Evolutionary conservation across 2,329 filamentous ascomycete species (phyloP), one percentile per base, ranked within the genome.

Genomic region (Neonectria hederae): DNA sequence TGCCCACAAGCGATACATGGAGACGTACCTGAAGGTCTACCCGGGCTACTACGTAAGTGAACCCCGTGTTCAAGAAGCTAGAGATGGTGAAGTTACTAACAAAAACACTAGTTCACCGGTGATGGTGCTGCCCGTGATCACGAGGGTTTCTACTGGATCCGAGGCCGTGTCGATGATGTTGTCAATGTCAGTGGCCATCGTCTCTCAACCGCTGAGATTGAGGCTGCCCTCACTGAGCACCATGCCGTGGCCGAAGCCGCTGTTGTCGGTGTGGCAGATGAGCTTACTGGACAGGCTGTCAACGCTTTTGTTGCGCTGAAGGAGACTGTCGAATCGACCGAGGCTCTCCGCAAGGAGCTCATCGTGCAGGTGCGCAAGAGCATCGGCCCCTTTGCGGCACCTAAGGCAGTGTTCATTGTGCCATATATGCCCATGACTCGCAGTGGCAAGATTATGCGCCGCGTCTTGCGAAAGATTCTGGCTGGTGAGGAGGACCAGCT

Each of bases 61-160:
- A 51, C 46, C 48, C 49, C 8, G 35, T 9, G 32, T 21, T 10
- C 19, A 32, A 21, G 46, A 30, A 45, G 40, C 9, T 14, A 9
- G 4, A 13, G 3, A 21, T 8, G 5, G 43, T 19, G 43, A 32
- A 4, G 17, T 17, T 22, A 14, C 56, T 61, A 32, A 57, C 52
- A 45, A 49, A 17, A n/a, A 32, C 26, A 5, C 54, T 70, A 93
- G 90, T 97, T 96, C 83, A 96, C 93, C 17, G 93, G 93, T 63
- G 96, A 99, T 77, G 96, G 96, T 77, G 96, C 96, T 60, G 96
- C 92, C 65, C 92, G 96, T 77, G 96, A 99, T 79, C 92, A 97
- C 81, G 96, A 99, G 75, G 96, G 96, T 62, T 99, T 97, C 86
- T 99, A 98, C 89, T 99, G 96, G 96, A 99, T 99, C 79, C 93